These are phyloP conservation scores for Rhynchospora breviuscula DNA, from an alignment of 176 grass and related monocot genomes.

Conservation along the genomic window DNA sequence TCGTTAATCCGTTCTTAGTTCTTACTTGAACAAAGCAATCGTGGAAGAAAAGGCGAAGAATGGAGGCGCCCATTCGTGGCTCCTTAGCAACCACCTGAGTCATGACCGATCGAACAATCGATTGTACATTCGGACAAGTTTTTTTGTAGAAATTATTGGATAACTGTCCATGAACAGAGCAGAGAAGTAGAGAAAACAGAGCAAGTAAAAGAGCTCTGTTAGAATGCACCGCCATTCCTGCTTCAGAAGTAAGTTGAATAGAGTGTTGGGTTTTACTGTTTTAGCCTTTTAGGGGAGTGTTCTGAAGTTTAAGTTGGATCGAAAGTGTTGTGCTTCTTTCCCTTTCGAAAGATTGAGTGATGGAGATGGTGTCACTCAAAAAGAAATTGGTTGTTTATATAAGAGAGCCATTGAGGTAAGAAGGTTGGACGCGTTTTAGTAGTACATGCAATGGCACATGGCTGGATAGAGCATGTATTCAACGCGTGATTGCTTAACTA, in stretches of 20 bases:
- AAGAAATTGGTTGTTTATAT: not conserved
- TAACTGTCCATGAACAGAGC: slow-evolving; percentile 4
- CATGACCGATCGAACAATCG: slow-evolving; percentile 32
- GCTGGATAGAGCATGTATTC: not conserved
- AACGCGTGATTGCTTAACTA: slow-evolving; percentile 3
- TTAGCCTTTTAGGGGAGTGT: not conserved
- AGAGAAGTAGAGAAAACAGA: slow-evolving; percentile 11
- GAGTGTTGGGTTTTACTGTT: not conserved
- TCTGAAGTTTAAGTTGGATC: not conserved
- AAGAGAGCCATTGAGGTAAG: not conserved
- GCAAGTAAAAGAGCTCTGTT: not conserved
- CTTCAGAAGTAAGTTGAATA: not conserved
- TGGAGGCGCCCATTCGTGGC: slow-evolving; percentile 30
- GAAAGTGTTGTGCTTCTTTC: not conserved
- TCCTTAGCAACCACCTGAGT: slow-evolving; percentile 31
- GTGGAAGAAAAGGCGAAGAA: slow-evolving; percentile 64
- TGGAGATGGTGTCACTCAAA: not conserved
- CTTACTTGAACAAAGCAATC: slow-evolving; percentile 62
- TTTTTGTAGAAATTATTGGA: slow-evolving; percentile 43
- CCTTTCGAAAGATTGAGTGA: not conserved
- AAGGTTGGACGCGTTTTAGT: not conserved
- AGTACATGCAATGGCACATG: not conserved
- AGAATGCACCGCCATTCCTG: not conserved
- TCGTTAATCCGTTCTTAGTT: not conserved
- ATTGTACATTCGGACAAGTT: slow-evolving; percentile 35